Base-by-base conservation (phyloP, 2,329 filamentous ascomycete species). In the Trichophyton simii region DNA sequence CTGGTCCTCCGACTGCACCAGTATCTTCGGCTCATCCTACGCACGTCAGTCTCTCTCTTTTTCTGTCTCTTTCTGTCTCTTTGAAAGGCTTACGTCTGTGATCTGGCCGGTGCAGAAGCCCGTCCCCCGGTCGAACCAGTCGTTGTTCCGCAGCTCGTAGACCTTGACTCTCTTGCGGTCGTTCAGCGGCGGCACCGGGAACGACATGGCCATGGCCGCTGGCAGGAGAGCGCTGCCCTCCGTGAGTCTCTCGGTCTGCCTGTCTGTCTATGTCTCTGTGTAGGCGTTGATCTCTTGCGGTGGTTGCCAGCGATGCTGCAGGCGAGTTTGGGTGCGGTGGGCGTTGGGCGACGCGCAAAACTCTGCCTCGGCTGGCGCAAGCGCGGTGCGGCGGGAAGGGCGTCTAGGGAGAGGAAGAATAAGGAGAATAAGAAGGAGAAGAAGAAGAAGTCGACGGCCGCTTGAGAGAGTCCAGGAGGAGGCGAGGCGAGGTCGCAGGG, bases 121-220 rank as follows among this genome's bases (percentile, higher is more conserved):
- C 57, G 94, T 99, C 66, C 94, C 94, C 71, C 92, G 83, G 77
- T 99, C 94, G 73, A 92, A 96, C 94, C 94, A 99, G 84, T 97
- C 94, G 82, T 95, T 96, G 78, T 96, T 91, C 75, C 89, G 90
- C 70, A 99, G 83, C 80, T 97, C 94, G 76, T 99, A 99, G 73
- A 99, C 94, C 81, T 99, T 99, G 76, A 97, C 94, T 81, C 94
- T 72, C 70, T 78, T 79, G 70, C 76, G 77, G 72, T 78, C 77
- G 71, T 77, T 76, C 69, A 76, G 72, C 67, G 76, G 73, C 68
- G 76, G 75, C 67, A 75, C 70, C 67, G 76, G 75, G 72, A 76
- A 72, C 70, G 77, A 76, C 77, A 78, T 80, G 68, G 66, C 75
- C 71, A 34, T 55, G 52, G 31, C 52, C 31, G 28, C 50, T 65